Percentiles rank a stretch among this genome's conserved stretches.
phyloP scores from a whole-genome alignment of 164 flowering plant species.

The Stephania yunnanensis region DNA sequence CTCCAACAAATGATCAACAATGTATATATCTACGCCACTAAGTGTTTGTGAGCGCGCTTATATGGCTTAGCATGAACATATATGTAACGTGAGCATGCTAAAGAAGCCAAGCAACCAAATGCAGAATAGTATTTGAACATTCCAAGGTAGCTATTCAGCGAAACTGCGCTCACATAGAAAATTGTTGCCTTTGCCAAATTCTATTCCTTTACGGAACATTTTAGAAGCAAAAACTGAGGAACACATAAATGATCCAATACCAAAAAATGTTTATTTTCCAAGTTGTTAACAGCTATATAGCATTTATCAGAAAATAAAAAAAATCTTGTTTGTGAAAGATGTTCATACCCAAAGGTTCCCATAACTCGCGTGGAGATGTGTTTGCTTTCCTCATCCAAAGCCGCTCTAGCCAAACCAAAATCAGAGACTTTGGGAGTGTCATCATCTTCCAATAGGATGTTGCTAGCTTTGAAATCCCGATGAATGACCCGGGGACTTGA shows the following conservation, averaged over 20 bases:
- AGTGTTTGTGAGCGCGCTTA: neutral
- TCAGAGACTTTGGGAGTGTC: conserved; percentile 92
- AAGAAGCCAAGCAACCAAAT: too few species aligned
- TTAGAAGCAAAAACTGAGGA: neutral
- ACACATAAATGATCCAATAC: neutral
- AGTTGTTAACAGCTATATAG: neutral
- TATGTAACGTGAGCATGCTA: too few species aligned
- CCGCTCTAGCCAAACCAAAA: conserved; percentile 85
- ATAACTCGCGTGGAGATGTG: conserved; percentile 89
- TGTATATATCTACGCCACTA: too few species aligned
- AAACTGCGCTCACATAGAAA: neutral
- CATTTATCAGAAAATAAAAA: neutral
- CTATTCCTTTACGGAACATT: neutral
- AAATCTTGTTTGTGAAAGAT: neutral
- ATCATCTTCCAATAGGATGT: conserved; percentile 83
- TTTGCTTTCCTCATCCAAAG: conserved; percentile 59
- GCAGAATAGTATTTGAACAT: neutral
- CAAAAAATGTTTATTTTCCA: neutral
- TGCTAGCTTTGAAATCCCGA: conserved; percentile 93
- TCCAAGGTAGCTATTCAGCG: neutral
- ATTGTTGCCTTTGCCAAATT: neutral
- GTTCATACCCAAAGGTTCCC: conserved; percentile 88
- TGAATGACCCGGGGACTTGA: conserved; percentile 94
- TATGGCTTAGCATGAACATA: too few species aligned
- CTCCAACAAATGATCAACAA: neutral